Conservation (phyloP, 148 eudicot genomes). For the Fagopyrum esculentum region DNA sequence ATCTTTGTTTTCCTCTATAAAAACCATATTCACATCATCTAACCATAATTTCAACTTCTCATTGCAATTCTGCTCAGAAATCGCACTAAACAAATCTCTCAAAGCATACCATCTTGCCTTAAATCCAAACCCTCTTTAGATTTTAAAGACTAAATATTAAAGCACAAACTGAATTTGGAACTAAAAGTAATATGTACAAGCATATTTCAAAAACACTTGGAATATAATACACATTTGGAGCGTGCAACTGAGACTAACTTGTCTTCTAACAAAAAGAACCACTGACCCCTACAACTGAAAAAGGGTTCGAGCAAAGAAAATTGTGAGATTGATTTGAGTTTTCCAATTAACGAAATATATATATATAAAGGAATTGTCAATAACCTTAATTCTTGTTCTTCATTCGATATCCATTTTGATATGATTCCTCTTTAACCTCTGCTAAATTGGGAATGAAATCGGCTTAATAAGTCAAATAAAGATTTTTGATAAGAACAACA, state of each 20-base stretch:
- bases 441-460: conserved; percentile 2
- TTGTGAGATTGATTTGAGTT: neutral
- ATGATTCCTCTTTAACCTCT: neutral
- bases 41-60: neutral
- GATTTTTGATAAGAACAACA: neutral
- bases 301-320: neutral
- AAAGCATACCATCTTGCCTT: conserved; percentile 45
- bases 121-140: neutral
- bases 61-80: conserved; percentile 19
- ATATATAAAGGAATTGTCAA: neutral
- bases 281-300: neutral
- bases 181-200: neutral
- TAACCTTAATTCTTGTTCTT: neutral
- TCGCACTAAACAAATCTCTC: conserved; percentile 28
- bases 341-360: neutral
- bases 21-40: neutral
- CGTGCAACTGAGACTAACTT: neutral
- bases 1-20: conserved; percentile 11
- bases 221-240: neutral
- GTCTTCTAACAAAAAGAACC: neutral
- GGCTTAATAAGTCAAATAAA: neutral
- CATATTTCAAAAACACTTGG: neutral
- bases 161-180: neutral
- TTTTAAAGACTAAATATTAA: neutral
- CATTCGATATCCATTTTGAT: neutral